These are phyloP conservation scores for Sclerotiophoma versabilis DNA, from an alignment of 2,329 filamentous ascomycete genomes.

Conservation along the genomic window DNA sequence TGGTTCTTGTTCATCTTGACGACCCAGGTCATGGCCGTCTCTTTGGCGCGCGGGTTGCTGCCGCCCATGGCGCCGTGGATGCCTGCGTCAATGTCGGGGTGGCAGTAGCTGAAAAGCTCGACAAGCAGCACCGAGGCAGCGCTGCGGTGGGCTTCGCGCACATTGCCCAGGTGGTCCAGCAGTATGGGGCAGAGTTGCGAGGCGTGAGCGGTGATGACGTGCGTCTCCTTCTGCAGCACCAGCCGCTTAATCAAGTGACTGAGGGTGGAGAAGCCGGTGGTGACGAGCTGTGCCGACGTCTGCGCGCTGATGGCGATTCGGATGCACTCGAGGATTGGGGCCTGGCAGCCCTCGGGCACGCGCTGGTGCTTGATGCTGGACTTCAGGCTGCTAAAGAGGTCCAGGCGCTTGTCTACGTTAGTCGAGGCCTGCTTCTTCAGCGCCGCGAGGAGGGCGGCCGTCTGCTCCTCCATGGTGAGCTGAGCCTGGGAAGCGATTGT, in stretches of 20 bases:
- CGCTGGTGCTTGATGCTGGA: conserved; percentile 92
- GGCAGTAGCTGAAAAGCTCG: conserved; percentile 76
- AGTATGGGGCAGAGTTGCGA: conserved; percentile 75
- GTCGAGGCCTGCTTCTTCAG: conserved; percentile 69
- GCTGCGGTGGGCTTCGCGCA: conserved; percentile 81
- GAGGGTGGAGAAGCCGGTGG: conserved; percentile 85
- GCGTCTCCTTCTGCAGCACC: conserved; percentile 81
- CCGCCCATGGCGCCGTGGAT: conserved; percentile 79
- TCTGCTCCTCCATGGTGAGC: conserved; percentile 63
- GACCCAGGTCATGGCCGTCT: conserved; percentile 84
- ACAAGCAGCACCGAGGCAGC: conserved; percentile 77
- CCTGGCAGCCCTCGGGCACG: conserved; percentile 76
- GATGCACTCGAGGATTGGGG: conserved; percentile 81
- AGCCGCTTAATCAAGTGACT: conserved; percentile 87
- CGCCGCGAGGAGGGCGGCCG: conserved; percentile 59
- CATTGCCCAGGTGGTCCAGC: conserved; percentile 85
- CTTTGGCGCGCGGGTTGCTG: conserved; percentile 84
- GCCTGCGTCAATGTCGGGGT: conserved; percentile 77
- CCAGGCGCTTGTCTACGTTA: conserved; percentile 73
- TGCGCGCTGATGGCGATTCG: conserved; percentile 77
- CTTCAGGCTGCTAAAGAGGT: conserved; percentile 77
- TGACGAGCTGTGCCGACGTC: conserved; percentile 74
- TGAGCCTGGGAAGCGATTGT: neutral
- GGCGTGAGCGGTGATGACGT: conserved; percentile 72
- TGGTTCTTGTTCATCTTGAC: conserved; percentile 84